These are phyloP conservation scores for Fusarium sp. DNA, from an alignment of 2,329 filamentous ascomycete genomes.

Conservation along the genomic window DNA sequence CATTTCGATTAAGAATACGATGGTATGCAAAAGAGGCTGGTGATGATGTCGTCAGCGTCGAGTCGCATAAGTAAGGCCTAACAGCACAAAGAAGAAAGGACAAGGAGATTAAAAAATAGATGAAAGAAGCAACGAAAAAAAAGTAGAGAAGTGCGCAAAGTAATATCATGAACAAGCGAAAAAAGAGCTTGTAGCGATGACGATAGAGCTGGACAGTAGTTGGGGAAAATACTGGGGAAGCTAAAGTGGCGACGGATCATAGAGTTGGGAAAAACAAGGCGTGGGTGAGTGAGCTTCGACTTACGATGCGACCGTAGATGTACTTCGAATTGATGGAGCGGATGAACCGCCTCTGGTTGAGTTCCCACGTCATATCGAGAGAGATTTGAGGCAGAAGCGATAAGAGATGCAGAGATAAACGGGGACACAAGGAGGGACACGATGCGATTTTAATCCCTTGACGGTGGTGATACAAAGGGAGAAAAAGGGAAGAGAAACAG, in stretches of 20 bases:
- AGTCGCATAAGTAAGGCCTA: slow-evolving; percentile 32
- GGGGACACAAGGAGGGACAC: not conserved
- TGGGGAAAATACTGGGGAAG: slow-evolving; percentile 32
- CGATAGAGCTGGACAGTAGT: slow-evolving; percentile 14
- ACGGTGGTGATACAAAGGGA: slow-evolving; percentile 6
- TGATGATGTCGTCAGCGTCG: slow-evolving; percentile 34
- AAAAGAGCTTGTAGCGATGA: slow-evolving; percentile 16
- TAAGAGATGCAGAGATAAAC: not conserved
- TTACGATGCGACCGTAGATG: slow-evolving; percentile 39
- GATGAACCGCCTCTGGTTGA: slow-evolving; percentile 36
- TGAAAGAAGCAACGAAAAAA: not conserved
- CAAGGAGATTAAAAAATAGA: not conserved
- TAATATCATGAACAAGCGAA: slow-evolving; percentile 4
- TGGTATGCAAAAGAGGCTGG: slow-evolving; percentile 86
- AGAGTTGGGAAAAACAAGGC: slow-evolving; percentile 25
- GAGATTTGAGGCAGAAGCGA: not conserved
- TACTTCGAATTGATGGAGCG: slow-evolving; percentile 40
- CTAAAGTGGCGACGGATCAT: slow-evolving; percentile 39
- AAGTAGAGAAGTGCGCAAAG: not conserved
- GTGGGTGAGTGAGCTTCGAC: not conserved
- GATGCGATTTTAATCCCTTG: slow-evolving; percentile 10
- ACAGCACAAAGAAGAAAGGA: not conserved
- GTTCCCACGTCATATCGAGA: slow-evolving; percentile 36
- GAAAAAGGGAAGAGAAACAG: not conserved
- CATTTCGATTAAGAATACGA: slow-evolving; percentile 91